phyloP scores from a whole-genome alignment of 768 basidiomycete species.

The Leccinellum rugosiceps region DNA sequence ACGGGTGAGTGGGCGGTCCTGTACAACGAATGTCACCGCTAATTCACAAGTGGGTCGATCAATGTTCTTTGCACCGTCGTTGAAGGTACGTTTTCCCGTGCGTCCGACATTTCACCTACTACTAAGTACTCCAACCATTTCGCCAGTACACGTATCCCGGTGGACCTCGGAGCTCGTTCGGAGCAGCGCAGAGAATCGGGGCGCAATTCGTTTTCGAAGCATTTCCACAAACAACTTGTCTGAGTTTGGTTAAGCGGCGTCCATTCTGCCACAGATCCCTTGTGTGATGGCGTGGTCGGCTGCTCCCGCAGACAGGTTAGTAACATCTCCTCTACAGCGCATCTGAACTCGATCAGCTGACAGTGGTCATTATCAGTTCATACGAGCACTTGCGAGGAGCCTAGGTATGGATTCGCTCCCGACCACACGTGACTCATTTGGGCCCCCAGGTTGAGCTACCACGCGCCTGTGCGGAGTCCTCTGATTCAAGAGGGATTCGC shows the following conservation, averaged over 20 bases:
- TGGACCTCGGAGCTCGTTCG: slow-evolving; percentile 32
- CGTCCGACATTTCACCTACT: not conserved
- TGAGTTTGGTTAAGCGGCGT: slow-evolving; percentile 22
- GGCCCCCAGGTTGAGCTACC: not conserved
- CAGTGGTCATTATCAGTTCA: slow-evolving; percentile 39
- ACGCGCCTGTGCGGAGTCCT: not conserved
- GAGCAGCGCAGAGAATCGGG: slow-evolving; percentile 48
- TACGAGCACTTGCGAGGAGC: slow-evolving; percentile 32
- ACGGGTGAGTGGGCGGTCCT: slow-evolving; percentile 21
- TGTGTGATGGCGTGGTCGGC: slow-evolving; percentile 5
- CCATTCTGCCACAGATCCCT: not conserved
- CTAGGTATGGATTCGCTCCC: slow-evolving; percentile 28
- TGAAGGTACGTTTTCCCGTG: slow-evolving; percentile 34
- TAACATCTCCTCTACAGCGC: slow-evolving; percentile 30
- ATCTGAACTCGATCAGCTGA: slow-evolving; percentile 18
- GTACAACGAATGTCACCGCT: slow-evolving; percentile 35
- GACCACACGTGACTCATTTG: slow-evolving; percentile 3
- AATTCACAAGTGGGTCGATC: slow-evolving; percentile 31
- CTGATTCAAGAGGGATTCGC: not conserved
- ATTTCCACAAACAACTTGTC: slow-evolving; percentile 25
- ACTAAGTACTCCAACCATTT: slow-evolving; percentile 57
- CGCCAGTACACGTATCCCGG: slow-evolving; percentile 24
- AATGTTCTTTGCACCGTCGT: slow-evolving; percentile 36
- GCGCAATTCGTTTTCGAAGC: slow-evolving; percentile 54
- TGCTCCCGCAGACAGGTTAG: slow-evolving; percentile 42